Evolutionary conservation across 2,329 filamentous ascomycete species (phyloP).

Genomic region (Diplodia mutila): DNA sequence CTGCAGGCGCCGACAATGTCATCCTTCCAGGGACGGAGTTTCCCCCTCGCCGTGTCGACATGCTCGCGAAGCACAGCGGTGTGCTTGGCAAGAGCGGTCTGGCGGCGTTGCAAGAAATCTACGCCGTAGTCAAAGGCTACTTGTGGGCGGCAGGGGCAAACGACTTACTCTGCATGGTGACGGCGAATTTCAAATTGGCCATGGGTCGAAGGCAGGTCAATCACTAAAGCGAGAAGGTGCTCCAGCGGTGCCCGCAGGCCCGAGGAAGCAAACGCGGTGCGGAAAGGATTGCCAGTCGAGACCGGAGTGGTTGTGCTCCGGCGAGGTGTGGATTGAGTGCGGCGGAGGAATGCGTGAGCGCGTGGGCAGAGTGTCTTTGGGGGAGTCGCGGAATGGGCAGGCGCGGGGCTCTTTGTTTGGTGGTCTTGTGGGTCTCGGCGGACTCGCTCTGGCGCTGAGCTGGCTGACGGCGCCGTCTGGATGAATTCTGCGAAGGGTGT

Average conservation of each 20-base stretch:
- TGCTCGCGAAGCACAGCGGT: not conserved
- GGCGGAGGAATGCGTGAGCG: not conserved
- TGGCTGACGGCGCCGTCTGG: constrained; percentile 1
- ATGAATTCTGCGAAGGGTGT: not conserved
- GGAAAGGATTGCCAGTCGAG: not conserved
- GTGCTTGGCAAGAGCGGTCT: not conserved
- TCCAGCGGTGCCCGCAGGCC: constrained; percentile 49
- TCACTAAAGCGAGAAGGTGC: constrained; percentile 19
- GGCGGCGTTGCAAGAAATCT: not conserved
- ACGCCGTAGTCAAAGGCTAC: not conserved
- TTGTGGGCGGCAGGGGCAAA: not conserved
- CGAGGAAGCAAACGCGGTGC: constrained; percentile 33
- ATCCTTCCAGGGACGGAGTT: not conserved
- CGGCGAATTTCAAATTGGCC: constrained; percentile 55
- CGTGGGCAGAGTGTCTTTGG: not conserved
- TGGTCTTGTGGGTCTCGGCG: no score
- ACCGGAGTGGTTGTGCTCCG: not conserved
- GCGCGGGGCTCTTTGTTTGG: not conserved
- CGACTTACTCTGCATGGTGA: constrained; percentile 54
- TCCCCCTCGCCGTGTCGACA: not conserved
- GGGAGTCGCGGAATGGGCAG: not conserved
- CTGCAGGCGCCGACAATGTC: not conserved
- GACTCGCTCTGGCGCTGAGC: not conserved
- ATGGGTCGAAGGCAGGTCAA: constrained; percentile 41
- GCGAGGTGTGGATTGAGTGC: not conserved